Evolutionary conservation across 805 yeast species (phyloP), one percentile per base, ranked within the genome.

Genomic region (Candida pseudoglaebosa): DNA sequence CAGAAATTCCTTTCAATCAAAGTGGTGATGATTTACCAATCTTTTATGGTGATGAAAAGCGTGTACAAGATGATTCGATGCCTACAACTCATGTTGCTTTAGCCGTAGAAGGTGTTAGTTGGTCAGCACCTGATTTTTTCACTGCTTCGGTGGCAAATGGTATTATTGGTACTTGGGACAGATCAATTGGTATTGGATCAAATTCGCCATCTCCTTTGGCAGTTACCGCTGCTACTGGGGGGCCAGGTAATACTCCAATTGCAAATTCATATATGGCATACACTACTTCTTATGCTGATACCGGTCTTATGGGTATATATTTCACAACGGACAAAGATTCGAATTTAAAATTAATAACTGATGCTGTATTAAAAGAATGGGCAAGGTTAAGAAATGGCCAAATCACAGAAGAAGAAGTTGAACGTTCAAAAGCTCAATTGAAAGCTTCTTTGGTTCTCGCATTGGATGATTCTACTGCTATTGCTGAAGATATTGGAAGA

Each of bases 261-360:
- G 96, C 97, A 40, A 93, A 93, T 65, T 85, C 96, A 5, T 93
- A 83, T 67, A 84, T 89, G 95, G 88, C 96, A 4, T 93, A 91
- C 66, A 86, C 96, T 21, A 93, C 99, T 2, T 86, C 96, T 1
- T 93, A 93, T 64, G 90, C 96, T 8, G 99, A 93, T 65, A 85
- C 96, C 9, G 99, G 99, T 6, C 69, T 93, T 38, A 91, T 97
- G 97, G 99, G 99, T 24, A 83, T 91, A 52, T 93, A 93, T 59
- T 73, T 93, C 43, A 87, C 88, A 5, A 79, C 95, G 16, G 96
- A 91, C 50, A 82, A 80, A 54, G 75, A 74, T 46, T 73, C 80
- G 21, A 71, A 84, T 47, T 70, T 86, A 50, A 79, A 77, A 47
- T 71, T 77, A 28, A 77, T 90, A 36, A 75, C 87, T 24, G 80